Percentiles rank a stretch among this genome's conserved stretches.
Evolutionary conservation across 1,284 basidiomycete genomes (phyloP).

Genomic region (Erythrobasidium hasegawianum): DNA sequence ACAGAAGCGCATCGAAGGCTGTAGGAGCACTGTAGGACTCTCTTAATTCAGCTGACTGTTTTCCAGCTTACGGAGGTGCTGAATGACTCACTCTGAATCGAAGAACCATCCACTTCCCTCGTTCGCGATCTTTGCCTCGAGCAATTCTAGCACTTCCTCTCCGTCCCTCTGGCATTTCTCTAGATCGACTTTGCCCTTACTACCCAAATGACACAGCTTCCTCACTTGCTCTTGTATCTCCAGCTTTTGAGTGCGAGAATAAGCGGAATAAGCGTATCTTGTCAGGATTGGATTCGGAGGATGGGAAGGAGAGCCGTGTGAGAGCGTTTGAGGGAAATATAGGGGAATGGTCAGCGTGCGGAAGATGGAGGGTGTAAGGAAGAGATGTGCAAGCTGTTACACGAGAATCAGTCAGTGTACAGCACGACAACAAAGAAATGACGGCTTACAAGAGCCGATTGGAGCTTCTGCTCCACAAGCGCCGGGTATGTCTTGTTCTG

Average conservation of each 20-base stretch:
- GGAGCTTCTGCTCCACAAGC: slow-evolving; percentile 26
- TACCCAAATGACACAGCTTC: slow-evolving; percentile 7
- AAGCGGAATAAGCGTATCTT: slow-evolving; percentile 20
- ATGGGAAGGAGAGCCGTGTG: slow-evolving; percentile 25
- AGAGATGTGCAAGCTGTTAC: slow-evolving; percentile 27
- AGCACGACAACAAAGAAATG: neutral
- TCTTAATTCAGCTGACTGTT: neutral
- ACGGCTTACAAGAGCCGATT: slow-evolving; percentile 21
- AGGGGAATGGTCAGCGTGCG: slow-evolving; percentile 27
- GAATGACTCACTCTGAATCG: slow-evolving; percentile 19
- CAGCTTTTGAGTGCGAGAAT: slow-evolving; percentile 8
- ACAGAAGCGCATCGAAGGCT: slow-evolving; percentile 26
- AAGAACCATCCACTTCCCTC: slow-evolving; percentile 30
- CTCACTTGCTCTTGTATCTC: slow-evolving; percentile 30
- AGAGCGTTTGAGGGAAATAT: slow-evolving; percentile 31
- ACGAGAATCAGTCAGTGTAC: neutral
- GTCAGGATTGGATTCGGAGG: slow-evolving; percentile 20
- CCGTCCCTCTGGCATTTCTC: slow-evolving; percentile 27
- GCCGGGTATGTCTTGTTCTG: slow-evolving; percentile 19
- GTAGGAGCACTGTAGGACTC: slow-evolving; percentile 1
- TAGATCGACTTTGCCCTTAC: slow-evolving; percentile 25
- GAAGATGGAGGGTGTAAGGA: slow-evolving; percentile 26
- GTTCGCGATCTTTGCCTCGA: slow-evolving; percentile 23
- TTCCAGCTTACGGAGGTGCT: neutral
- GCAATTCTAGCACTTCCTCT: slow-evolving; percentile 19